Base-by-base conservation (phyloP, 2,329 filamentous ascomycete genomes). In the Didymellaceae sp. region DNA sequence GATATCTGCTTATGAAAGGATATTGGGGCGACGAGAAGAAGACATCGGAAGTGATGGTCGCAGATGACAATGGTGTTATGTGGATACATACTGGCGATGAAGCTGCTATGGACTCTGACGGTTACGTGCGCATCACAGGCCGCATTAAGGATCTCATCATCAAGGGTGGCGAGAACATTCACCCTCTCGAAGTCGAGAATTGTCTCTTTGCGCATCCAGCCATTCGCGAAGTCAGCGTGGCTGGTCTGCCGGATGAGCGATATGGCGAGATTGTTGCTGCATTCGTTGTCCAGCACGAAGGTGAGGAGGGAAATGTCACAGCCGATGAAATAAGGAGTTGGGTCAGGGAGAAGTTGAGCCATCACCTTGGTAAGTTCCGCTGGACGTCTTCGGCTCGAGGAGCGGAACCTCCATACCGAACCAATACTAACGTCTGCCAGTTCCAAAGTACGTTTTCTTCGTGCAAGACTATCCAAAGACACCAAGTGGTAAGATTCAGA, bases 1-100 rank as follows among this genome's bases (percentile, higher is more conserved):
- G 94, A 0, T 97, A 97, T 66, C 79, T 91, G 3, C 83, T 96
- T 25, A 97, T 96, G 91, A 86, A 90, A 71, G 90, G 88, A 31
- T 97, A 99, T 74, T 97, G 86, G 84, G 83, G 77, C n/a, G 91
- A 95, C 66, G 78, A 82, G 9, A 81, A 71, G 18, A 80, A 80
- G 55, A 97, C 92, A 0, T 77, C 77, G 0, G 87, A 90, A 66
- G 90, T 88, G 5, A 80, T 88, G 66, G 78, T 86, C 16, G 69
- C 76, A 2, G 82, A 84, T 44, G 74, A 81, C 8, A 72, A 80
- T 1, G 79, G 80, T 5, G 82, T 80, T 35, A 67, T 88, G 14
- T 97, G 93, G 93, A 94, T 97, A 88, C 80, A 86, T 65, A 95
- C 89, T 0, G 94, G 94, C 16, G 94, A 99, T 66, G 93, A 97